Evolutionary conservation across 2,329 filamentous ascomycete species (phyloP), one percentile per base, ranked within the genome.

Genomic region (Macrophomina phaseolina): DNA sequence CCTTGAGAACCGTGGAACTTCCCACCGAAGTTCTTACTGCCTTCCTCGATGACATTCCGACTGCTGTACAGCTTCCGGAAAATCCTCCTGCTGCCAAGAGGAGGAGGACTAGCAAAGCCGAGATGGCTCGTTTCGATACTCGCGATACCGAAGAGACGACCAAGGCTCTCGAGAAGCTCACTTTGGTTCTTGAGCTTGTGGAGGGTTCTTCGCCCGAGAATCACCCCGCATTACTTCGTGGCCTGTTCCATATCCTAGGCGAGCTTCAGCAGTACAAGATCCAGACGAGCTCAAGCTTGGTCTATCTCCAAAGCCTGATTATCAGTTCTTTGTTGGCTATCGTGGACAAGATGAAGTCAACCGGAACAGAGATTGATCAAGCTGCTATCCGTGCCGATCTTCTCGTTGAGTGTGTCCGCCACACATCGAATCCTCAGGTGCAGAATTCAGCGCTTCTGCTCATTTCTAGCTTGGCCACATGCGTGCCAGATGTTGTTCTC

Each of bases 391-490:
- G 96, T 67, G 92, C 93, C 3, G 95, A 99, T 76, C 81, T 98
- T 53, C 89, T 99, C 65, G 93, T 98, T 58, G 94, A 96, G 75
- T 97, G 94, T 81, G 91, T 99, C 52, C 91, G 96, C 74, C 94
- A 92, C 69, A 96, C 94, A 0, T 89, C 92, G 32, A 97, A 91
- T 77, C 93, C 94, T 0, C 93, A 97, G 70, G 93, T 99, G 6
- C 96, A 98, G 76, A 97, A 97, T 75, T 89, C 91, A 5, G 94
- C 95, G 4, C 84, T 99, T 14, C 86, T 98, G 8, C 84, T 99
- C 32, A 92, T 98, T 67, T 93, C 94, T 30, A 91, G 89, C 66
- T 84, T 99, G 48, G 94, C 95, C 28, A 90, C 90, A 46, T 91
- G 94, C 71, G 92, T 93, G 0, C 95, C 96, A 0, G 94, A 97